Evolutionary conservation across 305 asterid species (phyloP), one percentile per base, ranked within the genome.

Genomic region (Plantago lanceolata): DNA sequence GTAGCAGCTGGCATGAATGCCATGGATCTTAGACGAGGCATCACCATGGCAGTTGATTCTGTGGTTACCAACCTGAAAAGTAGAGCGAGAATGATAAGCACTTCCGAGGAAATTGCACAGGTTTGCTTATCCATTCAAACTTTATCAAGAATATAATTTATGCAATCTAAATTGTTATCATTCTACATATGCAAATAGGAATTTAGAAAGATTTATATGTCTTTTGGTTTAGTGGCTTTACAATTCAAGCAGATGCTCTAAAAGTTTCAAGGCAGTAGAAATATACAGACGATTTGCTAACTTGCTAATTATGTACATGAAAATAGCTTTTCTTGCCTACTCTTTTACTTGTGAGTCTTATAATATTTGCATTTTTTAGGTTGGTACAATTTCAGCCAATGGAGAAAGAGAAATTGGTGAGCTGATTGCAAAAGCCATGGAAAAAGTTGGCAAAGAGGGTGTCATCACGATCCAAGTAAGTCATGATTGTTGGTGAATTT

Each of bases 391-490:
- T 33, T 92, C 98, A 57, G 86, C 98, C 7, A 89, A 92, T 58
- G 97, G 97, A 57, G 96, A 92, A 26, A 81, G 97, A 48, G 97
- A 92, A 64, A 87, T 92, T 59, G 98, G 98, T 33, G 96, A 89
- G 81, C 79, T 92, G 73, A 93, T 93, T 59, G 98, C 98, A 0
- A 93, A 84, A 81, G 98, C 98, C 17, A 93, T 93, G 97, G 98
- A 93, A 64, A 89, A 84, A 81, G 98, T 93, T 55, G 97, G 98
- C 65, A 93, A 89, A 63, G 98, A 93, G 72, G 98, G 98, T 40
- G 98, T 92, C 55, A 92, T 92, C 62, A 89, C 97, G 48, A 89
- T 92, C 73, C 95, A 89, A 79, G 98, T 92, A 79, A 73, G 93
- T 76, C 9, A 21, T 15, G 28, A 48, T 48, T 48, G 6, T 48